Conservation (phyloP, 192 early-diverging fungal species). For the Entomortierella beljakovae region DNA sequence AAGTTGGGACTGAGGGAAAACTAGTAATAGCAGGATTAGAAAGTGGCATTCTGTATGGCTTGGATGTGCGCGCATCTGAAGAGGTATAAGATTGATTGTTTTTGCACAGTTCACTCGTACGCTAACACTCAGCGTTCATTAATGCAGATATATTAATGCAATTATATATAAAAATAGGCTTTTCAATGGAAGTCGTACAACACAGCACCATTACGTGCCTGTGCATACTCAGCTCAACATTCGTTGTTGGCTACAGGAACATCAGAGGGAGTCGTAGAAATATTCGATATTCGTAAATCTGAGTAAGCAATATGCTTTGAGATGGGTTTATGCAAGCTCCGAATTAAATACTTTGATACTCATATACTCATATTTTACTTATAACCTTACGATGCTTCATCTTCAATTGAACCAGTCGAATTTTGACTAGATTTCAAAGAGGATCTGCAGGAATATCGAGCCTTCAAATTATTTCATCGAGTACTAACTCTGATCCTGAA, state of each 20-base stretch:
- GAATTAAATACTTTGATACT: too few species aligned
- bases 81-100: constrained; percentile 48
- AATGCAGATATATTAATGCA: too few species aligned
- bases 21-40: constrained; percentile 54
- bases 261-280: constrained; percentile 58
- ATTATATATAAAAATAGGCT: too few species aligned
- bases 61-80: constrained; percentile 60
- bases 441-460: constrained; percentile 43
- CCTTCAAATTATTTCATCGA: constrained; percentile 11
- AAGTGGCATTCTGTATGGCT: constrained; percentile 53
- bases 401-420: constrained; percentile 3
- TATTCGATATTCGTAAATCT: constrained; percentile 56
- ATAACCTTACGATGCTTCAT: too few species aligned
- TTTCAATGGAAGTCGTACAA: constrained; percentile 53
- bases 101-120: background rate
- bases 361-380: too few species aligned
- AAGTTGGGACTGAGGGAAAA: constrained; percentile 61
- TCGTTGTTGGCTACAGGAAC: constrained; percentile 53
- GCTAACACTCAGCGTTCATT: background rate
- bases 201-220: constrained; percentile 35
- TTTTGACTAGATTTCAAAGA: constrained; percentile 40
- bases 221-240: constrained; percentile 51
- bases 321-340: too few species aligned
- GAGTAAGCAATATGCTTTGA: constrained; percentile 59
- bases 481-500: background rate